phyloP scores from a whole-genome alignment of 495 filamentous ascomycete genomes.

The Barbatosphaeria neglecta region DNA sequence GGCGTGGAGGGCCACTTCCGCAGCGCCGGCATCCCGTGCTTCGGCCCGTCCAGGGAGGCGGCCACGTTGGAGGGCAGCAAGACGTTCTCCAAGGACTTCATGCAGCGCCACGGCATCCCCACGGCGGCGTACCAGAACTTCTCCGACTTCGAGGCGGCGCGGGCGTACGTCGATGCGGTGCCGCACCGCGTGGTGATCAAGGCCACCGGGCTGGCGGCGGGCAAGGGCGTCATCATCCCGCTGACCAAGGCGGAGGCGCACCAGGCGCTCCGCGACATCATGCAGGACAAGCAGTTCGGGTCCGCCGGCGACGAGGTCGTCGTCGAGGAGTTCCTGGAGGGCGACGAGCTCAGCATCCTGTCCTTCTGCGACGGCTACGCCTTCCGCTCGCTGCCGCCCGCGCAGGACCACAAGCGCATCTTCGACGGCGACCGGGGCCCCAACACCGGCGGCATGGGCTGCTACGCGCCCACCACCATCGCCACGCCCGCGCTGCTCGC shows the following conservation, averaged over 20 bases:
- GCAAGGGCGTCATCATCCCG: constrained; percentile 88
- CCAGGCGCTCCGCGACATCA: constrained; percentile 72
- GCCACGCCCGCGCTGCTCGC: constrained; percentile 62
- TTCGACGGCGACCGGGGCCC: constrained; percentile 83
- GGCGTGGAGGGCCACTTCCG: constrained; percentile 80
- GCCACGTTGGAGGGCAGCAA: constrained; percentile 93
- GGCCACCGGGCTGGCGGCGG: constrained; percentile 73
- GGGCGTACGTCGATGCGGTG: constrained; percentile 62
- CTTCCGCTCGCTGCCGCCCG: constrained; percentile 73
- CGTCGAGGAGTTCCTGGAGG: constrained; percentile 87
- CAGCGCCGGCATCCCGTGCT: constrained; percentile 65
- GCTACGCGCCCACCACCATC: constrained; percentile 84
- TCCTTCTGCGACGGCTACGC: constrained; percentile 86
- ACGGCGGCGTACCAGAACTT: constrained; percentile 88
- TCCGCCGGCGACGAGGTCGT: constrained; percentile 84
- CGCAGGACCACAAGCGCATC: constrained; percentile 93
- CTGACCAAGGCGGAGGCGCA: constrained; percentile 70
- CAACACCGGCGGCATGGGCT: constrained; percentile 97
- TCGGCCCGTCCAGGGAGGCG: constrained; percentile 76
- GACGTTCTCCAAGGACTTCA: constrained; percentile 96
- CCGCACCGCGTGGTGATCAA: constrained; percentile 79
- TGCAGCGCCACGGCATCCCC: constrained; percentile 81
- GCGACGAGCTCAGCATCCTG: constrained; percentile 85
- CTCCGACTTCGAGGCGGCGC: constrained; percentile 64
- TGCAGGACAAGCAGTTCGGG: constrained; percentile 81